Conservation (phyloP, 148 eudicot species). For the Tetragonia tetragonoides region DNA sequence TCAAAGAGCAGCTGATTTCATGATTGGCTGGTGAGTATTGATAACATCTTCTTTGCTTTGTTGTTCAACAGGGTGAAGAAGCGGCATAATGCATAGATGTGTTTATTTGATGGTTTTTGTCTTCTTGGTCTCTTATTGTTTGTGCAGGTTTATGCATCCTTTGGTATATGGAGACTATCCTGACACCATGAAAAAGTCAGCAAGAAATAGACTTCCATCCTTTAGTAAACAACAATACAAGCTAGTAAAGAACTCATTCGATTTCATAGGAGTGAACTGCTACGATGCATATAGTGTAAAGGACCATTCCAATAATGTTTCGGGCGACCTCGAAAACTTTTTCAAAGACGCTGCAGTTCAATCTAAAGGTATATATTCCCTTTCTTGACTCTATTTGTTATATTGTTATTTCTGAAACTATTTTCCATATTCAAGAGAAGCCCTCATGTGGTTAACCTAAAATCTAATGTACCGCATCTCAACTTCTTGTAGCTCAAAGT, state of each 20-base stretch:
- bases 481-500: not conserved
- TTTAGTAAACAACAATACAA: not conserved
- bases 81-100: no score
- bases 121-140: not conserved
- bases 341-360: not conserved
- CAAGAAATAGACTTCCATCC: not conserved
- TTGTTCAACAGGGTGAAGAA: no score
- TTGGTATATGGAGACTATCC: constrained; percentile 21
- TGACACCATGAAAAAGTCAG: not conserved
- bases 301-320: not conserved
- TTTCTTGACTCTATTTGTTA: not conserved
- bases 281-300: not conserved
- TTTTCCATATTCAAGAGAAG: no score
- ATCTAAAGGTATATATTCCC: not conserved
- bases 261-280: constrained; percentile 10
- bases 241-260: constrained; percentile 5
- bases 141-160: constrained; percentile 8
- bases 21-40: constrained; percentile 24
- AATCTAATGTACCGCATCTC: no score
- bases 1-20: constrained; percentile 15
- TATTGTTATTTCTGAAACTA: no score
- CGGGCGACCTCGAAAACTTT: not conserved
- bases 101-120: not conserved
- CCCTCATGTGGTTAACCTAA: no score
- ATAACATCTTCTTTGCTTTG: no score